Percentiles rank a stretch among this genome's conserved stretches.
phyloP scores from a whole-genome alignment of 2,329 filamentous ascomycete genomes.

The Aureobasidium sp. region DNA sequence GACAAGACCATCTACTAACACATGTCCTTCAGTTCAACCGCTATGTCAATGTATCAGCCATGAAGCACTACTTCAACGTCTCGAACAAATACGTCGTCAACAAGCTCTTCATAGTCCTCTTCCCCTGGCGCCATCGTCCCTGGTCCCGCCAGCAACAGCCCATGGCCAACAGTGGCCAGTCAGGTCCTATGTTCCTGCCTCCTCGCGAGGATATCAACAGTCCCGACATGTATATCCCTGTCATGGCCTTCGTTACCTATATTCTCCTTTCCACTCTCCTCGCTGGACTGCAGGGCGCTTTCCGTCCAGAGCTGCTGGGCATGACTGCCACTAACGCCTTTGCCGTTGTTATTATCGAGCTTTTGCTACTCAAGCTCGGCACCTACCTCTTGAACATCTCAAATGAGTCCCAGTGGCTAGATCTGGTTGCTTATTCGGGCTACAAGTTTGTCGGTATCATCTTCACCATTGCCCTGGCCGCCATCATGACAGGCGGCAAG shows the following conservation, averaged over 20 bases:
- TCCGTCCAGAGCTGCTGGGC: slow-evolving; percentile 88
- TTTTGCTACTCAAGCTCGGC: slow-evolving; percentile 81
- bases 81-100: slow-evolving; percentile 93
- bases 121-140: slow-evolving; percentile 95
- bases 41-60: slow-evolving; percentile 83
- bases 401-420: slow-evolving; percentile 86
- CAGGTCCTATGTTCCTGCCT: slow-evolving; percentile 66
- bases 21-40: slow-evolving; percentile 53
- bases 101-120: slow-evolving; percentile 88
- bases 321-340: slow-evolving; percentile 81
- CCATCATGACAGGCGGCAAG: slow-evolving; percentile 68
- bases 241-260: slow-evolving; percentile 97
- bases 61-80: slow-evolving; percentile 99
- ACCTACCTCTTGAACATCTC: slow-evolving; percentile 92
- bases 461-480: slow-evolving; percentile 71
- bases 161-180: slow-evolving; percentile 46
- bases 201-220: slow-evolving; percentile 95
- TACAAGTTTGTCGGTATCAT: slow-evolving; percentile 99
- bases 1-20: not conserved
- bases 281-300: slow-evolving; percentile 81
- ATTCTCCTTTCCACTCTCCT: slow-evolving; percentile 88
- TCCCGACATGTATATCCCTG: slow-evolving; percentile 98
- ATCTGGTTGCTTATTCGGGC: slow-evolving; percentile 90
- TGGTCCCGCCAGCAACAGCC: slow-evolving; percentile 85
- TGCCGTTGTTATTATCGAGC: slow-evolving; percentile 77